phyloP scores from a whole-genome alignment of 108 stramenopile genomes.

The Cyclotella choctawhatcheeana region DNA sequence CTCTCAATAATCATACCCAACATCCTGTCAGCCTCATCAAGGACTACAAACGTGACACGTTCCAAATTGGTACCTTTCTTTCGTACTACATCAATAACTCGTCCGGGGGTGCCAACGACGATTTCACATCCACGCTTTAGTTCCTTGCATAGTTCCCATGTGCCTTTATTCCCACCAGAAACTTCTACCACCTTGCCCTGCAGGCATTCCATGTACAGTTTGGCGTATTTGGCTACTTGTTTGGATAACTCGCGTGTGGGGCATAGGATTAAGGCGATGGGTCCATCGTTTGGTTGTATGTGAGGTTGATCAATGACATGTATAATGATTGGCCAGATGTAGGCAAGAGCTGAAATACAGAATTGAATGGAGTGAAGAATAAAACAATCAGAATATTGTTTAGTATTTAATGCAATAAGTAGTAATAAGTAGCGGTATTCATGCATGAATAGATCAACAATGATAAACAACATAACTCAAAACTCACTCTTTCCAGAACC shows the following conservation, averaged over 20 bases:
- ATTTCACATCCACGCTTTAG: conserved; percentile 70
- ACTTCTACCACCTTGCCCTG: conserved; percentile 64
- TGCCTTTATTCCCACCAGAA: conserved; percentile 68
- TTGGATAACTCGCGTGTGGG: conserved; percentile 96
- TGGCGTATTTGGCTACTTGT: conserved; percentile 82
- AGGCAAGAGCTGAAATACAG: conserved; percentile 63
- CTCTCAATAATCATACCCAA: too few relatives aligned
- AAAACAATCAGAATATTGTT: not conserved
- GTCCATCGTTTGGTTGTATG: conserved; percentile 37
- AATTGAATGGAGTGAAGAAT: not conserved
- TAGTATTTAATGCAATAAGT: too few relatives aligned
- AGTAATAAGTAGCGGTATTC: too few relatives aligned
- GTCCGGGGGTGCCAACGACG: conserved; percentile 95
- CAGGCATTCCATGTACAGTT: conserved; percentile 48
- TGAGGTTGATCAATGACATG: conserved; percentile 71
- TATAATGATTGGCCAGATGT: conserved; percentile 84
- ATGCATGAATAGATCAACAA: too few relatives aligned
- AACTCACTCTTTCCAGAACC: conserved; percentile 90
- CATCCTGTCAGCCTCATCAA: conserved; percentile 23
- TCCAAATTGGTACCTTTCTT: conserved; percentile 57
- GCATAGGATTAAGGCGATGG: conserved; percentile 80
- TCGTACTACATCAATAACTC: conserved; percentile 92
- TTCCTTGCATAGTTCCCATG: conserved; percentile 75
- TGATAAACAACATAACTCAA: conserved; percentile 6
- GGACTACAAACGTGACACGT: conserved; percentile 77